Conservation (phyloP, 768 basidiomycete genomes). For the Agaricus sinodeliciosus region DNA sequence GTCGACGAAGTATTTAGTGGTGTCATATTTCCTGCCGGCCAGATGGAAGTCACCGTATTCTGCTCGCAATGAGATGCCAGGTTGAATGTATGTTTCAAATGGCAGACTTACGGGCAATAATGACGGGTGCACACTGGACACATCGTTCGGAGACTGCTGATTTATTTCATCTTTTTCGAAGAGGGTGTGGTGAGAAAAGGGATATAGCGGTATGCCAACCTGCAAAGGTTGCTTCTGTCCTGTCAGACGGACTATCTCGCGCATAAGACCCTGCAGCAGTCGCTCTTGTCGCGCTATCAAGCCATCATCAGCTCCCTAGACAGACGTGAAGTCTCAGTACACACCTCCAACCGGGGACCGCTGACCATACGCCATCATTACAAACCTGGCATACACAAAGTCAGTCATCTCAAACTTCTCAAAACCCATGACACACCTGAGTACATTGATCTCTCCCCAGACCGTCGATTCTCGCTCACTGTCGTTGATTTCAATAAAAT, state of each 20-base stretch:
- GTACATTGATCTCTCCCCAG: slow-evolving; percentile 84
- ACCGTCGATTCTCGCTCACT: slow-evolving; percentile 64
- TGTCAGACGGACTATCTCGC: slow-evolving; percentile 79
- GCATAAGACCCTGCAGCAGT: slow-evolving; percentile 76
- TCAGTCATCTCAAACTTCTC: not conserved
- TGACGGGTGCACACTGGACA: slow-evolving; percentile 22
- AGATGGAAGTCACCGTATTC: not conserved
- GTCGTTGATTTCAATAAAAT: slow-evolving; percentile 80
- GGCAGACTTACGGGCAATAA: slow-evolving; percentile 28
- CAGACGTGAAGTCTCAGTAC: slow-evolving; percentile 19
- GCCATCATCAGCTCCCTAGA: slow-evolving; percentile 1
- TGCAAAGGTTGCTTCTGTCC: slow-evolving; percentile 74
- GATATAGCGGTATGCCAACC: slow-evolving; percentile 75
- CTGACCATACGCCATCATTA: slow-evolving; percentile 76
- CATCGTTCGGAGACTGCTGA: slow-evolving; percentile 4
- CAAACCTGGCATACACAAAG: slow-evolving; percentile 43
- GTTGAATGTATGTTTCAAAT: slow-evolving; percentile 25
- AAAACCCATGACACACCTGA: slow-evolving; percentile 42
- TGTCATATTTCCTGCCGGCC: not conserved
- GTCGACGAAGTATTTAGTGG: not conserved
- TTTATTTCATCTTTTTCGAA: slow-evolving; percentile 43
- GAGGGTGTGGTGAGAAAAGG: slow-evolving; percentile 64
- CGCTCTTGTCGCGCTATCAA: slow-evolving; percentile 71
- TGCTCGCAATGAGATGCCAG: not conserved
- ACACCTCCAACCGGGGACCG: slow-evolving; percentile 80